phyloP scores from a whole-genome alignment of 148 eudicot species.

The Rhododendron molle region DNA sequence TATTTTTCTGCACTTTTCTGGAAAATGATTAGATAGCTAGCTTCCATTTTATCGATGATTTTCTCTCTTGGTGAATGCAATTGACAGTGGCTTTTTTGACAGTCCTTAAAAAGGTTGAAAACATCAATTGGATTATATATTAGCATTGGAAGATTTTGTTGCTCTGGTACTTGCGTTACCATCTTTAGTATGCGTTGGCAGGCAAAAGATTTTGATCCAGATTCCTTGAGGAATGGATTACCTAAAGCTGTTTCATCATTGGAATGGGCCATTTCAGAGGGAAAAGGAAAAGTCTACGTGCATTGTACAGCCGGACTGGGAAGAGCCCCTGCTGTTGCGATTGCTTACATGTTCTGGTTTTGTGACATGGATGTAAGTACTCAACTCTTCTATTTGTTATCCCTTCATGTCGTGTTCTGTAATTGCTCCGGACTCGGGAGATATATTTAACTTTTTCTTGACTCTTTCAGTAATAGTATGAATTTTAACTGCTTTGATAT shows the following conservation, averaged over 20 bases:
- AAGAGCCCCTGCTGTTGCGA: constrained; percentile 92
- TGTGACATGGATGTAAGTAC: constrained; percentile 71
- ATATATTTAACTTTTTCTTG: background rate
- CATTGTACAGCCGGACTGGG: constrained; percentile 98
- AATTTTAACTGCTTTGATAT: background rate
- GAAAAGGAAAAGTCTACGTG: constrained; percentile 78
- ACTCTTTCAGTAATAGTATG: background rate
- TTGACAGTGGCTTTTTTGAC: background rate
- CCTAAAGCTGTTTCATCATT: constrained; percentile 83
- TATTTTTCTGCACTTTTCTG: background rate
- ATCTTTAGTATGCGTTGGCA: constrained; percentile 15
- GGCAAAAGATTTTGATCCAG: constrained; percentile 93
- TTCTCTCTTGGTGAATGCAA: background rate
- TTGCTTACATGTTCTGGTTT: constrained; percentile 96
- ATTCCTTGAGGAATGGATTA: constrained; percentile 69
- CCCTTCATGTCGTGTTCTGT: background rate
- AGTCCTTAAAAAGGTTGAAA: background rate
- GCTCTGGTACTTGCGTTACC: background rate
- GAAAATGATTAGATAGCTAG: background rate
- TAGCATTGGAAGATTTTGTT: background rate
- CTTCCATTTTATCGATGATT: background rate
- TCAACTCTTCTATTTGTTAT: background rate
- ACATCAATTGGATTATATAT: background rate
- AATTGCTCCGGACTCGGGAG: background rate
- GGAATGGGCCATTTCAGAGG: constrained; percentile 82